Evolutionary conservation across 148 eudicot genomes (phyloP).

Genomic region (Chenopodium quinoa): DNA sequence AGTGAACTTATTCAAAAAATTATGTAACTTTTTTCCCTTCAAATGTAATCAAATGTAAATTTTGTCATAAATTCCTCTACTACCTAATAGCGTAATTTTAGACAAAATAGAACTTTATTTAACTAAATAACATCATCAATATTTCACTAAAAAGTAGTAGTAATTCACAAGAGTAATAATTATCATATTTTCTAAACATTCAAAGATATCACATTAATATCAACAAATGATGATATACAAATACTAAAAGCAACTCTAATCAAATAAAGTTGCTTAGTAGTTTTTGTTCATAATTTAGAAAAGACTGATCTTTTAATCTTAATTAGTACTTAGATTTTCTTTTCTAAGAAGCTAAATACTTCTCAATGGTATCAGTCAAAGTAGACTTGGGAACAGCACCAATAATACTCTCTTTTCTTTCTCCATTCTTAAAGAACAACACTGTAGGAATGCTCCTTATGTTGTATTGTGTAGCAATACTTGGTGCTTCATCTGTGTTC

Average conservation of each 20-base stretch:
- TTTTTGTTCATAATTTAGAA: neutral
- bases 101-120: neutral
- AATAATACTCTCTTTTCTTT: constrained; percentile 54
- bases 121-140: neutral
- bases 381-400: constrained; percentile 73
- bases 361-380: constrained; percentile 49
- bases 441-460: constrained; percentile 73
- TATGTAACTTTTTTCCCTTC: too few relatives aligned
- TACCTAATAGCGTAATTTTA: too few relatives aligned
- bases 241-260: constrained; percentile 6
- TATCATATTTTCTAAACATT: constrained; percentile 5
- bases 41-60: too few relatives aligned
- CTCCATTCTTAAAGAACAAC: constrained; percentile 64
- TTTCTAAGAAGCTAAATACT: constrained; percentile 38
- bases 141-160: neutral
- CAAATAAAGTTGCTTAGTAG: neutral
- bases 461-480: constrained; percentile 50
- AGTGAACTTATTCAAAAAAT: too few relatives aligned
- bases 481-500: constrained; percentile 66
- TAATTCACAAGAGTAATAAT: constrained; percentile 8
- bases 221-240: constrained; percentile 16
- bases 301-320: neutral
- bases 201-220: neutral
- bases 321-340: neutral
- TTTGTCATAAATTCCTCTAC: too few relatives aligned